A percentile compares a stretch with the other conserved stretches of the same genome.
These are phyloP conservation scores for Hypericum perforatum DNA, from an alignment of 345 rosid genomes.

Conservation along the genomic window DNA sequence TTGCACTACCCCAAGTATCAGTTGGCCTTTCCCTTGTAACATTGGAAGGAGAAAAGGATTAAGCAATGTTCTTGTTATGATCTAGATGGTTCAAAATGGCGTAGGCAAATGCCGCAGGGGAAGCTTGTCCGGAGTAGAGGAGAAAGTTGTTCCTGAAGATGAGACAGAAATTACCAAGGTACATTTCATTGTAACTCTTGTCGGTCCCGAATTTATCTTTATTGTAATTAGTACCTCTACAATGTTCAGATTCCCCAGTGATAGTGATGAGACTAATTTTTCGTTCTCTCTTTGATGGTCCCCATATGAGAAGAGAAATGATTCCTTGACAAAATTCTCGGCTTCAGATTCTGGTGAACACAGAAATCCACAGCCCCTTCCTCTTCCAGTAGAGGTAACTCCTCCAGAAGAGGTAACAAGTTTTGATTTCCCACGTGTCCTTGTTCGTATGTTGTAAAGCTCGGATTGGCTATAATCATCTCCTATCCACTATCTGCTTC, in stretches of 20 bases:
- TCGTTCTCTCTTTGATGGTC: no score
- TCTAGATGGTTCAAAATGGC: constrained; percentile 66
- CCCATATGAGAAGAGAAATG: constrained; percentile 15
- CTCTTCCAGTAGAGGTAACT: constrained; percentile 1
- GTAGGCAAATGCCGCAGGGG: constrained; percentile 43
- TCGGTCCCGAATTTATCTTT: neutral
- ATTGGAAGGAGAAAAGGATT: no score
- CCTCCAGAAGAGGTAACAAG: constrained; percentile 23
- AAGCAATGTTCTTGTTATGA: neutral
- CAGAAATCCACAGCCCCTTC: constrained; percentile 1
- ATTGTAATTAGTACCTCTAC: no score
- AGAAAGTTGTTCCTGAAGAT: constrained; percentile 40
- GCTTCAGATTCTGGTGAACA: neutral
- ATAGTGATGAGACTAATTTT: no score
- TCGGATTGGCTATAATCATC: no score
- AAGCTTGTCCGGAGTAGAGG: constrained; percentile 36
- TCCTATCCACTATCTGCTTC: neutral
- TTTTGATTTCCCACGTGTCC: neutral
- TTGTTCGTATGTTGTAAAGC: neutral
- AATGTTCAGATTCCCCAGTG: no score
- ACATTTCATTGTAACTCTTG: neutral
- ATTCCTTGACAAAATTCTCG: constrained; percentile 12
- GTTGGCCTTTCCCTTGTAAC: no score
- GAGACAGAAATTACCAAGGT: constrained; percentile 24
- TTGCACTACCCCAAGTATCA: no score